phyloP scores from a whole-genome alignment of 192 early-diverging fungal species.

The Neocallimastix lanati region DNA sequence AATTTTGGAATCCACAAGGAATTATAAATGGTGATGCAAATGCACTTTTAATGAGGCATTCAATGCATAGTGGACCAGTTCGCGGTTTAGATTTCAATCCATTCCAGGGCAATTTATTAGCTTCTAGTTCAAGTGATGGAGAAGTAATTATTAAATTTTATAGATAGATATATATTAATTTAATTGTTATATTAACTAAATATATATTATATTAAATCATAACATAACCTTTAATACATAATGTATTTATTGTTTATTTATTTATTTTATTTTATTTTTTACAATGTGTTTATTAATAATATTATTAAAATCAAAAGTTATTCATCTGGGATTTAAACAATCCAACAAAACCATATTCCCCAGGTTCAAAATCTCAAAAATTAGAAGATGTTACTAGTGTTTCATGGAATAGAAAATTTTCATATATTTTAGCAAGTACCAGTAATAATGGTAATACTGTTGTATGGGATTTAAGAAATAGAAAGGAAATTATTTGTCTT shows the following conservation, averaged over 20 bases:
- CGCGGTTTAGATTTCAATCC: slow-evolving; percentile 85
- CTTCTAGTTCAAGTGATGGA: slow-evolving; percentile 73
- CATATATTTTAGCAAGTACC: slow-evolving; percentile 82
- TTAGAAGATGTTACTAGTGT: slow-evolving; percentile 77
- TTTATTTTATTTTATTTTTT: too few species aligned
- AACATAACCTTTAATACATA: too few species aligned
- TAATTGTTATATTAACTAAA: too few species aligned
- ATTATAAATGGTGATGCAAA: slow-evolving; percentile 46
- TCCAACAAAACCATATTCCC: slow-evolving; percentile 70
- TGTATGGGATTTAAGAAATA: slow-evolving; percentile 84
- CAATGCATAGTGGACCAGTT: slow-evolving; percentile 72
- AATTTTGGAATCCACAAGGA: slow-evolving; percentile 62
- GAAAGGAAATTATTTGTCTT: slow-evolving; percentile 69
- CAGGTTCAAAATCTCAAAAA: slow-evolving; percentile 62
- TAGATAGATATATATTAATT: too few species aligned
- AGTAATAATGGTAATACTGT: slow-evolving; percentile 82
- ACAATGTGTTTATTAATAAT: too few species aligned
- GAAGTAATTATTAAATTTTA: slow-evolving; percentile 67
- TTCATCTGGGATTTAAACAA: slow-evolving; percentile 90
- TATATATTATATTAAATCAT: too few species aligned
- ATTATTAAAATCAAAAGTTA: slow-evolving; percentile 25
- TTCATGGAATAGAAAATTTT: slow-evolving; percentile 81
- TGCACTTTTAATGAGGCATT: slow-evolving; percentile 41
- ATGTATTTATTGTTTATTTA: too few species aligned
- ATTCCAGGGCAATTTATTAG: slow-evolving; percentile 65